Conservation (phyloP, 2,329 filamentous ascomycete species). For the Fusarium sp. region DNA sequence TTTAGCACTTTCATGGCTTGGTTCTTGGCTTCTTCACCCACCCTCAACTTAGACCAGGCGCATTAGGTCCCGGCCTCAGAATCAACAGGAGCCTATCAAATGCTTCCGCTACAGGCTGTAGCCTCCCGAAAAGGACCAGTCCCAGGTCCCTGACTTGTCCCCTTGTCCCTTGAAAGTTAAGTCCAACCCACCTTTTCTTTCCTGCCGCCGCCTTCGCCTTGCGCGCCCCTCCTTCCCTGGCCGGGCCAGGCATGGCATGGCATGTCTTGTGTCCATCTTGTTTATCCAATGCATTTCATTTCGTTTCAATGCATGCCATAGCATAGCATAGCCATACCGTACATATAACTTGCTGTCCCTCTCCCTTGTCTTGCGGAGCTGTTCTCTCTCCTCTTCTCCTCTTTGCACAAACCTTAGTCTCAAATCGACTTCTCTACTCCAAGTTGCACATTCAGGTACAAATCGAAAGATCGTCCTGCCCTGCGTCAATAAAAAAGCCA, state of each 20-base stretch:
- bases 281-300: background rate
- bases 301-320: conserved; percentile 10
- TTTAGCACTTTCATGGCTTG: background rate
- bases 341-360: conserved; percentile 32
- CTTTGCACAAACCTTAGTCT: background rate
- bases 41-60: conserved; percentile 26
- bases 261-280: background rate
- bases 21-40: conserved; percentile 3
- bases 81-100: conserved; percentile 34
- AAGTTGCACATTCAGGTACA: background rate
- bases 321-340: conserved; percentile 1
- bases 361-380: conserved; percentile 25
- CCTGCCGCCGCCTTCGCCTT: background rate
- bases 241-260: background rate
- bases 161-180: conserved; percentile 17
- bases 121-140: conserved; percentile 35
- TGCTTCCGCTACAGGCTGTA: conserved; percentile 18
- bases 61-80: conserved; percentile 40
- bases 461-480: background rate
- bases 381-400: conserved; percentile 7
- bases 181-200: conserved; percentile 7
- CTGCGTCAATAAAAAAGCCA: conserved; percentile 13
- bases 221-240: conserved; percentile 19
- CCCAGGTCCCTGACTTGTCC: conserved; percentile 10
- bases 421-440: background rate